A percentile compares a stretch with the other conserved stretches of the same genome.
Conservation (phyloP, 345 rosid species). For the Lepidium africanum region DNA sequence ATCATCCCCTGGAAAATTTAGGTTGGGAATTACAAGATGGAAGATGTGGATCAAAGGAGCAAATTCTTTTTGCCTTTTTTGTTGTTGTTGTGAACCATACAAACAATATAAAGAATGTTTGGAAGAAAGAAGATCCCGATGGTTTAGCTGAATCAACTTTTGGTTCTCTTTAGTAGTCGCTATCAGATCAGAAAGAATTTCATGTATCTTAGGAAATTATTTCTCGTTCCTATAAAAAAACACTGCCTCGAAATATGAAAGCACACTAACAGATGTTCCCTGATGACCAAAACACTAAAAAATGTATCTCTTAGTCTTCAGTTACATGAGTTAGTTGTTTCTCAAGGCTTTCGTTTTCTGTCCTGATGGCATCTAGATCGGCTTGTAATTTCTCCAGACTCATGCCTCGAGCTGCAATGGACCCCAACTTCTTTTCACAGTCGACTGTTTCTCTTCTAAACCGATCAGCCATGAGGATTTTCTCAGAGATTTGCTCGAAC, state of each 20-base stretch:
- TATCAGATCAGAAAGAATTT: not conserved
- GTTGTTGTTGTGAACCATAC: constrained; percentile 14
- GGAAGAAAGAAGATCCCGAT: not conserved
- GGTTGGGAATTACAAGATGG: constrained; percentile 22
- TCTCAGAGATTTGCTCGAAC: constrained; percentile 67
- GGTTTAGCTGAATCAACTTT: not conserved
- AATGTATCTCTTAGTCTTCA: not conserved
- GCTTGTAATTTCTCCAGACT: constrained; percentile 50
- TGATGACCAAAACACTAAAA: not conserved
- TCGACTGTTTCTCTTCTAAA: constrained; percentile 59
- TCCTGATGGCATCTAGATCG: constrained; percentile 46
- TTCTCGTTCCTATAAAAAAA: not conserved
- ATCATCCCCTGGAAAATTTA: constrained; percentile 23
- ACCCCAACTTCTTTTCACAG: constrained; percentile 61
- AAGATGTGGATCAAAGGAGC: constrained; percentile 13
- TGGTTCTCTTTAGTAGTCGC: not conserved
- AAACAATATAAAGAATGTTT: constrained; percentile 3
- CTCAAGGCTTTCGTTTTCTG: constrained; percentile 52
- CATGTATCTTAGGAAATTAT: not conserved
- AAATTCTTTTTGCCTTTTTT: not conserved
- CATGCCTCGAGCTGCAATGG: constrained; percentile 47
- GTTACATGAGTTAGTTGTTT: constrained; percentile 14
- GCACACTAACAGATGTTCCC: not conserved
- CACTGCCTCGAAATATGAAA: not conserved
- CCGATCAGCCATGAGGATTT: constrained; percentile 54